These are phyloP conservation scores for Penicillium sp. DNA, from an alignment of 2,329 filamentous ascomycete species.

Conservation along the genomic window DNA sequence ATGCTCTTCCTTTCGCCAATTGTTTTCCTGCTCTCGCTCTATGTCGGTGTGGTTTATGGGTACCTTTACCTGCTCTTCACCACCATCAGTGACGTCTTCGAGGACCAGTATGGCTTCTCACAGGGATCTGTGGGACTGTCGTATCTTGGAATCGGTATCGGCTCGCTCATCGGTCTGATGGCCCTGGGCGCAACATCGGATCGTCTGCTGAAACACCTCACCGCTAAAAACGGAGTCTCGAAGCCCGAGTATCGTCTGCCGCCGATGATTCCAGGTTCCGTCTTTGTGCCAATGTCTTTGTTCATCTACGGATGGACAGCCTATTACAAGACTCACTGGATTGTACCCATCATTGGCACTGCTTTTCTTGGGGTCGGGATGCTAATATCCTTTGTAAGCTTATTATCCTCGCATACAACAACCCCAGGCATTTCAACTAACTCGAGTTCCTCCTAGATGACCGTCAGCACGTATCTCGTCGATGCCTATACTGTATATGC, in stretches of 20 bases:
- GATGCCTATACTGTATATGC: conserved; percentile 52
- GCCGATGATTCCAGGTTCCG: conserved; percentile 54
- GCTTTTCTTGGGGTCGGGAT: conserved; percentile 55
- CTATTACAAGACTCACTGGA: conserved; percentile 54
- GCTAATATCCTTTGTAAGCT: conserved; percentile 51
- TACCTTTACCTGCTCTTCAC: conserved; percentile 58
- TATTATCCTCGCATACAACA: neutral
- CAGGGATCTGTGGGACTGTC: conserved; percentile 48
- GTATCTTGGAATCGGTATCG: conserved; percentile 51
- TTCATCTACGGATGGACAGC: conserved; percentile 61
- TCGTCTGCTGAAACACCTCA: conserved; percentile 30
- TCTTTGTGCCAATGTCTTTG: conserved; percentile 55
- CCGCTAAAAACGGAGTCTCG: conserved; percentile 38
- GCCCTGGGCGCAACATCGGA: conserved; percentile 38
- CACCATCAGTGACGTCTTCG: conserved; percentile 53
- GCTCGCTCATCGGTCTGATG: conserved; percentile 37
- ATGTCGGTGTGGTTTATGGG: conserved; percentile 54
- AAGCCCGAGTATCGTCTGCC: conserved; percentile 53
- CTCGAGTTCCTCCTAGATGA: conserved; percentile 16
- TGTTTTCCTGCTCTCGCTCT: conserved; percentile 51
- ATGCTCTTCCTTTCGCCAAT: conserved; percentile 55
- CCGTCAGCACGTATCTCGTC: conserved; percentile 56
- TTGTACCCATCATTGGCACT: conserved; percentile 60
- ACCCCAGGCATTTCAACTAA: no score
- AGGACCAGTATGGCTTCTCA: conserved; percentile 48